Evolutionary conservation across 2,329 filamentous ascomycete genomes (phyloP), one percentile per base, ranked within the genome.

Genomic region (Trichoderma afroharzianum): DNA sequence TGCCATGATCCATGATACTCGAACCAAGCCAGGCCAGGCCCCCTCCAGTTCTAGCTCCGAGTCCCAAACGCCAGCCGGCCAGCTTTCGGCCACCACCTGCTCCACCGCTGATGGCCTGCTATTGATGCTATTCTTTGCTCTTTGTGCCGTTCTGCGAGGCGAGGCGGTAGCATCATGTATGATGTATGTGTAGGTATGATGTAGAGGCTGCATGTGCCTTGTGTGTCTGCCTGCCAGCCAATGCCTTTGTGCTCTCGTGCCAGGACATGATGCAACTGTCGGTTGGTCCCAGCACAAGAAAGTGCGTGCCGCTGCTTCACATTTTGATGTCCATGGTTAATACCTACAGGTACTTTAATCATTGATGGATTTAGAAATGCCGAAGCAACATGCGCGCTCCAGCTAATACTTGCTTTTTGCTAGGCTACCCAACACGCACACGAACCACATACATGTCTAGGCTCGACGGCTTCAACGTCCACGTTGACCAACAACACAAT

Each of bases 61-160:
- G 18, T 47, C 21, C 18, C 43, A 47, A n/a, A 9, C 43, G 43
- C 43, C 18, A 9, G 18, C 55, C 64, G 64, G 64, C 64, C 64
- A 68, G 24, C 64, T 32, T 59, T 59, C 64, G 64, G 64, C 64
- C 53, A 68, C 47, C 47, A 57, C 47, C 47, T 33, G 21, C 47
- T 57, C 50, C 53, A 68, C 53, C 26, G 7, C 61, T 32, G 57
- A 59, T 59, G 57, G 57, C 57, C 57, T n/a, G 57, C 57, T 33
- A 33, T 30, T 30, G 43, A 21, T 59, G 28, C 57, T 59, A 33
- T 59, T 59, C 28, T 59, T 24, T 59, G 57, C 57, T 33, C 57
- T 12, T 8, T 14, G 6, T 39, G 14, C 6, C 14, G 15, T 18
- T 39, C 36, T 39, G 28, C 6, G 57, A 59, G 57, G 57, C 28